These are phyloP conservation scores for Beta vulgaris DNA, from an alignment of 148 eudicot species.

Conservation along the genomic window DNA sequence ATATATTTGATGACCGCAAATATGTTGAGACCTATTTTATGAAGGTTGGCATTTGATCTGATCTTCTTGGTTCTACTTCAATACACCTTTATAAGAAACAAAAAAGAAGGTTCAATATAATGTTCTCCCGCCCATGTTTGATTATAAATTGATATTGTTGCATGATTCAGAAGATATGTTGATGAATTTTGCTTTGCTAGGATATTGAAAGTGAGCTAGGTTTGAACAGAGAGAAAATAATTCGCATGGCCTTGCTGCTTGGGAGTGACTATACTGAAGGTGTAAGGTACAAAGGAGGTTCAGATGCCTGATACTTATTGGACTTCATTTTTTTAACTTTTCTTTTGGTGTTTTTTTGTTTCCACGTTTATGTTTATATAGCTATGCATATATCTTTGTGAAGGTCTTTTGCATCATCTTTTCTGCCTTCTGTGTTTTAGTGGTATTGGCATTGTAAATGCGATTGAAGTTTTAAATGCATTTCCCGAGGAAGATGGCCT, in stretches of 20 bases:
- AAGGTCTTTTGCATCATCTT: background rate
- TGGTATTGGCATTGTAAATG: constrained; percentile 98
- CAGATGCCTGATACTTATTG: background rate
- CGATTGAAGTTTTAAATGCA: constrained; percentile 95
- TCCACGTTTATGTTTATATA: background rate
- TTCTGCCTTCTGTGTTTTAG: constrained; percentile 28
- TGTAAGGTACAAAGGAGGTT: constrained; percentile 52
- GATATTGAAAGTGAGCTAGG: constrained; percentile 95
- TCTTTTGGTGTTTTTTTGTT: background rate
- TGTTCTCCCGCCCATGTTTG: background rate
- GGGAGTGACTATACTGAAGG: constrained; percentile 99
- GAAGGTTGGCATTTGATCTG: constrained; percentile 57
- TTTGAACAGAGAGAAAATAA: constrained; percentile 70
- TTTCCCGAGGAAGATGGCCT: constrained; percentile 92
- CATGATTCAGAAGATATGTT: background rate
- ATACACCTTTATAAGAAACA: background rate
- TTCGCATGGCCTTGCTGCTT: constrained; percentile 89
- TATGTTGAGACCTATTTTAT: constrained; percentile 89
- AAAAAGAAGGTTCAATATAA: background rate
- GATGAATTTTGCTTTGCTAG: constrained; percentile 40
- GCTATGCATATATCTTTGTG: background rate
- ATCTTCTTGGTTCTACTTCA: background rate
- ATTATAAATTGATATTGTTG: background rate
- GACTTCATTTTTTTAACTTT: background rate
- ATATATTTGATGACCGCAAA: constrained; percentile 97